phyloP scores from a whole-genome alignment of 176 grass and related monocot genomes.

The Melocanna baccifera region DNA sequence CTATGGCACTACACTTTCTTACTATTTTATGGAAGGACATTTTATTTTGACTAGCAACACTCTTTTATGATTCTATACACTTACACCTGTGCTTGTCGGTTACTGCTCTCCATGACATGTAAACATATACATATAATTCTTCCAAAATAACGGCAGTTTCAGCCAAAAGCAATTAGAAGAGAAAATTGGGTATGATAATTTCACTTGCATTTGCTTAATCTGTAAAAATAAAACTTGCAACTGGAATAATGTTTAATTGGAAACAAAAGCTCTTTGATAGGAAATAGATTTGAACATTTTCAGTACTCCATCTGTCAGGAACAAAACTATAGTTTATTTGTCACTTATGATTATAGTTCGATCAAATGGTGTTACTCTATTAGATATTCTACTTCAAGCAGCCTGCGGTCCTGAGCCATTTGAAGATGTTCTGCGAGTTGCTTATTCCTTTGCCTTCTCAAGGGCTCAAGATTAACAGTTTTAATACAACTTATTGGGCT shows the following conservation, averaged over 20 bases:
- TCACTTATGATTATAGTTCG: not conserved
- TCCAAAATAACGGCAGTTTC: not conserved
- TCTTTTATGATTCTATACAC: not conserved
- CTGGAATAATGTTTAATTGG: not conserved
- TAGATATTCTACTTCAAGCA: not conserved
- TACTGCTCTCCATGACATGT: not conserved
- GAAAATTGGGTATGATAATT: not conserved
- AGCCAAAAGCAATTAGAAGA: not conserved
- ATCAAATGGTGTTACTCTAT: not conserved
- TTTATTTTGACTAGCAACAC: constrained; percentile 7
- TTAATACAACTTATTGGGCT: not conserved
- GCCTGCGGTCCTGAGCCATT: not conserved
- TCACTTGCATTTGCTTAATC: not conserved
- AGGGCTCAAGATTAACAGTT: not conserved
- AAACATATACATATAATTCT: not conserved
- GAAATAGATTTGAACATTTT: not conserved
- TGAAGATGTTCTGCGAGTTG: not conserved
- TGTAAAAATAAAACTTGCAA: not conserved
- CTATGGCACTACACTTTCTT: not conserved
- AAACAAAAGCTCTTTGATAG: not conserved
- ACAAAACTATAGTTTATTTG: not conserved
- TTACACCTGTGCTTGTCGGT: not conserved
- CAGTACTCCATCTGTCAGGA: not conserved
- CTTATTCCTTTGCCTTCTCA: constrained; percentile 17
- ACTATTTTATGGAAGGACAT: constrained; percentile 2